Evolutionary conservation across 148 eudicot species (phyloP).

Genomic region (Heliamphora exappendiculata): DNA sequence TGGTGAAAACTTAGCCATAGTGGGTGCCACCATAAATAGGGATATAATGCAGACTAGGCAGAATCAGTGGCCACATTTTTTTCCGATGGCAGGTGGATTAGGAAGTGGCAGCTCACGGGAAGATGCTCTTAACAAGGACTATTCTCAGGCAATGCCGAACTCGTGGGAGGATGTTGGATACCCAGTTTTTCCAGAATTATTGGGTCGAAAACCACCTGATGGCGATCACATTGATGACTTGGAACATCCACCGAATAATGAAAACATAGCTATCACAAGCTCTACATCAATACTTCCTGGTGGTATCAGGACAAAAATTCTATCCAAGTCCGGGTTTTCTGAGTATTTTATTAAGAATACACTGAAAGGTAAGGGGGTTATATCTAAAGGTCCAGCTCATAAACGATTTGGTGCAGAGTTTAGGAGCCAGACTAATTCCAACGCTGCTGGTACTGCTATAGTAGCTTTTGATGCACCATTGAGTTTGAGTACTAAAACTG

Average conservation of each 20-base stretch:
- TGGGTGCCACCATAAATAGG: slow-evolving; percentile 36
- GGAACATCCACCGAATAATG: slow-evolving; percentile 22
- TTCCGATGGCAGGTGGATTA: slow-evolving; percentile 30
- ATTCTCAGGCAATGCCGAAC: slow-evolving; percentile 22
- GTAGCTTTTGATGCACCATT: slow-evolving; percentile 26
- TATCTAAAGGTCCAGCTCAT: slow-evolving; percentile 42
- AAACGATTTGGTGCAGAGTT: slow-evolving; percentile 23
- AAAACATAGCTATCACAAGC: slow-evolving; percentile 22
- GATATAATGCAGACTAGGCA: slow-evolving; percentile 30
- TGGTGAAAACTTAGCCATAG: slow-evolving; percentile 22
- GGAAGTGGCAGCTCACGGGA: slow-evolving; percentile 27
- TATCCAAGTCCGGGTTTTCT: slow-evolving; percentile 71
- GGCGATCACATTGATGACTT: slow-evolving; percentile 12
- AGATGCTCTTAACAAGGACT: slow-evolving; percentile 24
- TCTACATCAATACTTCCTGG: slow-evolving; percentile 33
- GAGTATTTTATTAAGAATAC: slow-evolving; percentile 65
- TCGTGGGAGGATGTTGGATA: slow-evolving; percentile 27
- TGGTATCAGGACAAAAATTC: slow-evolving; percentile 61
- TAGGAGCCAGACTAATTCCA: slow-evolving; percentile 19
- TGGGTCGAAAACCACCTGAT: slow-evolving; percentile 24
- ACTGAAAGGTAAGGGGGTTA: slow-evolving; percentile 68
- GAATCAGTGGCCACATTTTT: slow-evolving; percentile 36
- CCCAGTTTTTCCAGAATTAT: slow-evolving; percentile 22
- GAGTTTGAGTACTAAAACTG: slow-evolving; percentile 13
- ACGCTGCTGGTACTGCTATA: slow-evolving; percentile 17